Conservation (phyloP, 2,329 filamentous ascomycete species). For the Alternaria rosae region DNA sequence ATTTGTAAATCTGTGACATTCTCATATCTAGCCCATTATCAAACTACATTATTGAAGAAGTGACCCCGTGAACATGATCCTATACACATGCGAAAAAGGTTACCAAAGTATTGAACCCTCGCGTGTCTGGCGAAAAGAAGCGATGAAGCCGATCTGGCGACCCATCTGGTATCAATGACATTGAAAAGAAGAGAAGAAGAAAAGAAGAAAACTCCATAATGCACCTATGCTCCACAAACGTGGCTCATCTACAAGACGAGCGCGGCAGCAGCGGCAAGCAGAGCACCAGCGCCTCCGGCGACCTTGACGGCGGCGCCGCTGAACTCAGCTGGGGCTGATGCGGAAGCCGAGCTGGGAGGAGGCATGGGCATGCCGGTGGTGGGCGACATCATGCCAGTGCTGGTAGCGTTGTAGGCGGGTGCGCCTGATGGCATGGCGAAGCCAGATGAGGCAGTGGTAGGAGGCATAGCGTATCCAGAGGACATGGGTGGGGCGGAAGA, state of each 20-base stretch:
- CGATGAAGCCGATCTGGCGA: background rate
- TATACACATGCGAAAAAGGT: slow-evolving; percentile 7
- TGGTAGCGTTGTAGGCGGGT: slow-evolving; percentile 21
- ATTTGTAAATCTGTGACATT: slow-evolving; percentile 1
- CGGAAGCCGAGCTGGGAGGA: slow-evolving; percentile 20
- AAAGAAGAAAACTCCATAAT: slow-evolving; percentile 23
- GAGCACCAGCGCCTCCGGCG: slow-evolving; percentile 28
- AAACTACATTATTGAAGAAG: slow-evolving; percentile 12
- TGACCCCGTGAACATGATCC: background rate
- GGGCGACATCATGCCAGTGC: slow-evolving; percentile 16
- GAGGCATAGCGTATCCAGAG: slow-evolving; percentile 1
- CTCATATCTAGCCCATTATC: slow-evolving; percentile 3
- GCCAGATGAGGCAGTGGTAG: slow-evolving; percentile 14
- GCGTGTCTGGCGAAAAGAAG: background rate
- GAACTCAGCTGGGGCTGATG: slow-evolving; percentile 24
- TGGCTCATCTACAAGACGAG: slow-evolving; percentile 33
- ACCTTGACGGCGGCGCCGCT: slow-evolving; percentile 30
- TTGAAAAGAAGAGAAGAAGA: background rate
- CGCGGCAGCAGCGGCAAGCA: slow-evolving; percentile 33
- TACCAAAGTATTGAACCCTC: slow-evolving; percentile 1
- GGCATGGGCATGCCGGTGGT: slow-evolving; percentile 25
- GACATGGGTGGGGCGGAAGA: background rate
- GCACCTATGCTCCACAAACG: slow-evolving; percentile 3
- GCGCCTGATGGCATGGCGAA: slow-evolving; percentile 19
- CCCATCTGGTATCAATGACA: slow-evolving; percentile 31